Conservation (phyloP, 768 basidiomycete genomes). For the Lactarius sanguifluus region DNA sequence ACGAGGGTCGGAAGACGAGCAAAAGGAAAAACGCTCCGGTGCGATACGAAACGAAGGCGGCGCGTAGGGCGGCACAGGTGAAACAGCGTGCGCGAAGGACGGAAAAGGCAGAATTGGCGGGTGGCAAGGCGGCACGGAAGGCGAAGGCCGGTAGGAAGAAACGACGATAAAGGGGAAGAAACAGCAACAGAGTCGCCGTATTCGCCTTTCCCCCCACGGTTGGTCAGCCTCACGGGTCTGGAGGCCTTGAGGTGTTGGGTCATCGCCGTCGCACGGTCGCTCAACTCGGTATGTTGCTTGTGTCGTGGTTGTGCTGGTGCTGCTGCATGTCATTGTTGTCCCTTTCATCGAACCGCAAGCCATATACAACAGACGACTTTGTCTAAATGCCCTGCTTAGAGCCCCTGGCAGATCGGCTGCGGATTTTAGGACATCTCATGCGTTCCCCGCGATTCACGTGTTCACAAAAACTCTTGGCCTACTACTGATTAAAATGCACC, state of each 20-base stretch:
- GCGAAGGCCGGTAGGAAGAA: conserved; percentile 27
- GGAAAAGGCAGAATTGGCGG: conserved; percentile 72
- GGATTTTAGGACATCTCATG: background rate
- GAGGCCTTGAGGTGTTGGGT: background rate
- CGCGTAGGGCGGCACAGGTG: conserved; percentile 55
- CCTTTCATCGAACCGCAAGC: background rate
- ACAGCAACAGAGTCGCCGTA: background rate
- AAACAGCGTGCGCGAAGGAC: conserved; percentile 65
- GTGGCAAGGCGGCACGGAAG: conserved; percentile 58
- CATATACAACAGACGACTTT: background rate
- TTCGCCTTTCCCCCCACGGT: background rate
- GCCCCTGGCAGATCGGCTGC: background rate
- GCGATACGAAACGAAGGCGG: conserved; percentile 71
- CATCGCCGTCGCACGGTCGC: background rate
- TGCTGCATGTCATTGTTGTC: background rate
- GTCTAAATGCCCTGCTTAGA: background rate
- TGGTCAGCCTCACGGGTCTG: too few species aligned
- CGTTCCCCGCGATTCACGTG: too few species aligned
- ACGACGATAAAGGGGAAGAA: background rate
- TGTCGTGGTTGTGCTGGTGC: background rate
- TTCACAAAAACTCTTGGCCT: background rate
- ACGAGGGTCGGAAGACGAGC: background rate
- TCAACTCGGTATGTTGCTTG: background rate
- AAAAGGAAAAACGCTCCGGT: conserved; percentile 33
- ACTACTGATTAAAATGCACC: too few species aligned